Percentiles rank a stretch among this genome's conserved stretches.
Evolutionary conservation across 2,329 filamentous ascomycete species (phyloP).

Genomic region (Purpureocillium takamizusanense): DNA sequence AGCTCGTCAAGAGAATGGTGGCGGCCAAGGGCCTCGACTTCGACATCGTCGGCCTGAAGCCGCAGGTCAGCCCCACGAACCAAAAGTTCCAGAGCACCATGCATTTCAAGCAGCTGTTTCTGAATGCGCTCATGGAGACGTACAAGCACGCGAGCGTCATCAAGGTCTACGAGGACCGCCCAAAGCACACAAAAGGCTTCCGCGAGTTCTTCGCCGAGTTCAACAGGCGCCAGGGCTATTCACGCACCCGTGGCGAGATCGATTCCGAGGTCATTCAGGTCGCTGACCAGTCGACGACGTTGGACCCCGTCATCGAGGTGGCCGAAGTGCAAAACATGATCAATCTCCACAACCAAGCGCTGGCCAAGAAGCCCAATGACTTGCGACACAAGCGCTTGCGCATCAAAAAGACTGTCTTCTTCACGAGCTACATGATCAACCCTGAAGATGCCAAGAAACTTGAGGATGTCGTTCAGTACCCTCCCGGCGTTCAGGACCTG

Average conservation of each 20-base stretch:
- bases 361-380: constrained; percentile 22
- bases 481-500: constrained; percentile 56
- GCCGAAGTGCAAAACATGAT: constrained; percentile 83
- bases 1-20: constrained; percentile 74
- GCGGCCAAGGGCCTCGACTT: constrained; percentile 72
- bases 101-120: constrained; percentile 82
- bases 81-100: constrained; percentile 77
- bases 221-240: constrained; percentile 49
- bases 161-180: constrained; percentile 60
- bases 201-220: constrained; percentile 73
- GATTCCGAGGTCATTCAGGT: constrained; percentile 79
- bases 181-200: constrained; percentile 68
- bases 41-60: constrained; percentile 83
- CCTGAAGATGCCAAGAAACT: constrained; percentile 64
- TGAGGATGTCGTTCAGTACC: constrained; percentile 58
- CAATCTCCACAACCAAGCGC: constrained; percentile 68
- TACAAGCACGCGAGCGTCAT: constrained; percentile 80
- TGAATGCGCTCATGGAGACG: constrained; percentile 74
- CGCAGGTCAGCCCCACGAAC: constrained; percentile 68
- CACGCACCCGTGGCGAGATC: constrained; percentile 54
- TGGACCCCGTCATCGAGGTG: constrained; percentile 72
- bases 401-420: constrained; percentile 83
- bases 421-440: constrained; percentile 82
- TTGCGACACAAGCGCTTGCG: constrained; percentile 40
- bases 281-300: constrained; percentile 59